Evolutionary conservation across 2,329 filamentous ascomycete genomes (phyloP).

Genomic region (Colletotrichum brevisporum): DNA sequence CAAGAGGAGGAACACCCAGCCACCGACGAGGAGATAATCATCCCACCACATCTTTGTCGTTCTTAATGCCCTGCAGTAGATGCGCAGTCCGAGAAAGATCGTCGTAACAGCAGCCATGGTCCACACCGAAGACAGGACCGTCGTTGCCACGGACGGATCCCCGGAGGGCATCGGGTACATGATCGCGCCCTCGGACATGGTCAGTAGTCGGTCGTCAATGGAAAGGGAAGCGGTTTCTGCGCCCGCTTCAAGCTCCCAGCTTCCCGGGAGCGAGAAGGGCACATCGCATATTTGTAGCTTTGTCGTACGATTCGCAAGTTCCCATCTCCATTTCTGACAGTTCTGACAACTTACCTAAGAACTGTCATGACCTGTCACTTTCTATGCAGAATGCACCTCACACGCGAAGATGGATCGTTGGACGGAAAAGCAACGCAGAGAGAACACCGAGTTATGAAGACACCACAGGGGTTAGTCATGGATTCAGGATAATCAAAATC

Average conservation of each 20-base stretch:
- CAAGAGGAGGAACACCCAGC: conserved; percentile 50
- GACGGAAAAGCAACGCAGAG: background rate
- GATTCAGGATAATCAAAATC: background rate
- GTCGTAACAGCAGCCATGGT: conserved; percentile 29
- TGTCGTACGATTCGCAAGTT: background rate
- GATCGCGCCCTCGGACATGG: conserved; percentile 18
- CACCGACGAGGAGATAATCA: conserved; percentile 51
- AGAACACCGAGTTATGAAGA: background rate
- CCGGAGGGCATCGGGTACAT: conserved; percentile 23
- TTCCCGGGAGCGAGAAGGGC: no score
- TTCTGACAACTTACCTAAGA: conserved; percentile 8
- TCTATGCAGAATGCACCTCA: background rate
- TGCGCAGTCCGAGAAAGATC: conserved; percentile 48
- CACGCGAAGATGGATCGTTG: background rate
- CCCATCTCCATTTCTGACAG: conserved; percentile 10
- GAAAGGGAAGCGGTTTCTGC: no score
- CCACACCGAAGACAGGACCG: conserved; percentile 24
- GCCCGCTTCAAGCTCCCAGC: rapidly evolving
- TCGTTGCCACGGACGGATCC: background rate
- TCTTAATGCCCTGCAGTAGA: conserved; percentile 51
- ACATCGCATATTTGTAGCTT: conserved; percentile 4
- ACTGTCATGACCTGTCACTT: conserved; percentile 7
- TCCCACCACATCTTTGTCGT: conserved; percentile 55
- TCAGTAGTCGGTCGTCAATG: background rate
- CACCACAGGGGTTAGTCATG: background rate